Evolutionary conservation across 2,329 filamentous ascomycete species (phyloP).

Genomic region (Pestalotiopsis sp.): DNA sequence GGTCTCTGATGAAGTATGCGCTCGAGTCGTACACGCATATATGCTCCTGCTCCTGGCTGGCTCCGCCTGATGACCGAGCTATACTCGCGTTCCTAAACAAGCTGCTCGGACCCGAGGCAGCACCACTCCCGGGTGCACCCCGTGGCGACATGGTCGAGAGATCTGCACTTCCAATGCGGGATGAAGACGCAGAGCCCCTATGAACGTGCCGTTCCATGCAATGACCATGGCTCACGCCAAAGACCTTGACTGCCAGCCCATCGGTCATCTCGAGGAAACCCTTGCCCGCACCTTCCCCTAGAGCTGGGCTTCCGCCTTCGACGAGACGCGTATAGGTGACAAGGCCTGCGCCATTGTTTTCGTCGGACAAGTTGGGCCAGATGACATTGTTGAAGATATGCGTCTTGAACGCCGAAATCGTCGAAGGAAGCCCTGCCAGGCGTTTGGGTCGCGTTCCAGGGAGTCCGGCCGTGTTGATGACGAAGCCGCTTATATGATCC

Average conservation of each 20-base stretch:
- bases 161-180: constrained; percentile 51
- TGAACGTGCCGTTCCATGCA: constrained; percentile 76
- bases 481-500: constrained; percentile 88
- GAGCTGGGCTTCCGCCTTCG: constrained; percentile 82
- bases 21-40: constrained; percentile 82
- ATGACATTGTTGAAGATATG: constrained; percentile 98
- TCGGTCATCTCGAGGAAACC: constrained; percentile 90
- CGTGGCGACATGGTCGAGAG: constrained; percentile 28
- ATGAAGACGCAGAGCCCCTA: constrained; percentile 58
- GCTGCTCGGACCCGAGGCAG: constrained; percentile 23
- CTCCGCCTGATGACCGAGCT: constrained; percentile 14
- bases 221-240: constrained; percentile 85
- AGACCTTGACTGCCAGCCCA: constrained; percentile 83
- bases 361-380: constrained; percentile 96
- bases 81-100: constrained; percentile 29
- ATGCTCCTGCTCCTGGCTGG: constrained; percentile 40
- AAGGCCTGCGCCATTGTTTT: constrained; percentile 90
- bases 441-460: constrained; percentile 81
- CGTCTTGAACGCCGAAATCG: constrained; percentile 87
- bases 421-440: constrained; percentile 80
- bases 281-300: constrained; percentile 76
- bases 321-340: constrained; percentile 87
- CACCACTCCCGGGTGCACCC: constrained; percentile 22
- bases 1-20: constrained; percentile 87
- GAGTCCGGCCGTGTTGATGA: constrained; percentile 88